phyloP scores from a whole-genome alignment of 2,329 filamentous ascomycete species.

The Elsinoe fawcettii region DNA sequence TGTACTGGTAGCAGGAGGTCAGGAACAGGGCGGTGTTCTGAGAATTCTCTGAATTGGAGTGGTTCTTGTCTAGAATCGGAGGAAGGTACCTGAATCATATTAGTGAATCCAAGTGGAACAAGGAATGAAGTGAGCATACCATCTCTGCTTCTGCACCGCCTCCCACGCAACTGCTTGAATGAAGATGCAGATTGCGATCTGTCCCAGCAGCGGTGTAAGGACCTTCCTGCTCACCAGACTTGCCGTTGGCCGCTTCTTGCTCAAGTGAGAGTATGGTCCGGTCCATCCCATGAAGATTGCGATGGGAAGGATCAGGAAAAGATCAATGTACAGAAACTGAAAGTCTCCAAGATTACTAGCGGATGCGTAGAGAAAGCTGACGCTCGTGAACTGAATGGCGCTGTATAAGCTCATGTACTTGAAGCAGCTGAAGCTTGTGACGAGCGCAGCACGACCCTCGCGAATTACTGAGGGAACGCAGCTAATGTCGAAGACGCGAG shows the following conservation, averaged over 20 bases:
- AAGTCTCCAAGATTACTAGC: constrained; percentile 95
- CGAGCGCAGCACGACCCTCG: constrained; percentile 85
- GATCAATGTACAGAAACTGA: constrained; percentile 94
- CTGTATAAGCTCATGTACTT: constrained; percentile 99
- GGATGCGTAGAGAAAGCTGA: constrained; percentile 90
- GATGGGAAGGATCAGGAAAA: constrained; percentile 86
- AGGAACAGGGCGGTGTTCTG: constrained; percentile 90
- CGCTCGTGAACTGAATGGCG: constrained; percentile 96
- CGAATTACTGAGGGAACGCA: constrained; percentile 90
- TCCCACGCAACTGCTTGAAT: constrained; percentile 69
- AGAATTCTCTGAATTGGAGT: constrained; percentile 82
- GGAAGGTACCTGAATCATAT: constrained; percentile 58
- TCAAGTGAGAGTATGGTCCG: constrained; percentile 68
- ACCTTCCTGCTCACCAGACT: constrained; percentile 90
- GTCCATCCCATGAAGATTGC: constrained; percentile 99
- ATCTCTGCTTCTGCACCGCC: constrained; percentile 68
- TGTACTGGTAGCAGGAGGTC: constrained; percentile 89
- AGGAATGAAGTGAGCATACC: constrained; percentile 44
- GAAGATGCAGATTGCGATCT: constrained; percentile 72
- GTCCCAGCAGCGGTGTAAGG: constrained; percentile 76
- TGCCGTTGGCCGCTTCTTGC: constrained; percentile 79
- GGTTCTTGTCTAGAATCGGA: constrained; percentile 65
- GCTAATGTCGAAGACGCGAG: constrained; percentile 87
- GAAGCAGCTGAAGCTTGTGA: constrained; percentile 99
- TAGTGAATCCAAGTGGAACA: background rate